Evolutionary conservation across 129 eudicot species (phyloP).

Genomic region (Flaveria linearis): DNA sequence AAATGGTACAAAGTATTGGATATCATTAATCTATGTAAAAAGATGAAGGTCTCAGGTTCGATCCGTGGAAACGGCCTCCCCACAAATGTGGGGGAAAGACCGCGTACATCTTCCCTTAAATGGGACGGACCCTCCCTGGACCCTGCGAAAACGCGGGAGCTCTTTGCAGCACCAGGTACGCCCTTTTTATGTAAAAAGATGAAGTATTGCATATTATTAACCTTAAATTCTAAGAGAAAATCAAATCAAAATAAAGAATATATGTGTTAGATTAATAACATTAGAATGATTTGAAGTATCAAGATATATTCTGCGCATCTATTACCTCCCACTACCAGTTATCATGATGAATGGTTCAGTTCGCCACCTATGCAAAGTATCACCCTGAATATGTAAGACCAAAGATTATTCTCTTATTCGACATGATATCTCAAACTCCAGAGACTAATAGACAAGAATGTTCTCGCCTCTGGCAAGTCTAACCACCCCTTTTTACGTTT

Average conservation of each 20-base stretch:
- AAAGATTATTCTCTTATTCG: conserved; percentile 3
- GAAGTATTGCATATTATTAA: background rate
- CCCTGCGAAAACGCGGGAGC: no score
- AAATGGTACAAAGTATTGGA: background rate
- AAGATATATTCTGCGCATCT: background rate
- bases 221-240: background rate
- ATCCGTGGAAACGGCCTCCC: no score
- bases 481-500: background rate
- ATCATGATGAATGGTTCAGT: conserved; percentile 98
- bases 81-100: no score
- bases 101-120: no score
- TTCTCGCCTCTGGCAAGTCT: background rate
- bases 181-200: no score
- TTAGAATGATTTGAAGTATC: conserved; percentile 13
- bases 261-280: background rate
- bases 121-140: no score
- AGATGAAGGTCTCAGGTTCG: no score
- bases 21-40: background rate
- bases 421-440: background rate
- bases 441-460: background rate
- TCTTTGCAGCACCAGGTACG: no score
- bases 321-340: conserved; percentile 96
- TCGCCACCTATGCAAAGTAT: conserved; percentile 93
- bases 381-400: conserved; percentile 61
- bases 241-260: background rate